Evolutionary conservation across 1,139 yeast genomes (phyloP).

Genomic region (Saccharomyces hybrid): DNA sequence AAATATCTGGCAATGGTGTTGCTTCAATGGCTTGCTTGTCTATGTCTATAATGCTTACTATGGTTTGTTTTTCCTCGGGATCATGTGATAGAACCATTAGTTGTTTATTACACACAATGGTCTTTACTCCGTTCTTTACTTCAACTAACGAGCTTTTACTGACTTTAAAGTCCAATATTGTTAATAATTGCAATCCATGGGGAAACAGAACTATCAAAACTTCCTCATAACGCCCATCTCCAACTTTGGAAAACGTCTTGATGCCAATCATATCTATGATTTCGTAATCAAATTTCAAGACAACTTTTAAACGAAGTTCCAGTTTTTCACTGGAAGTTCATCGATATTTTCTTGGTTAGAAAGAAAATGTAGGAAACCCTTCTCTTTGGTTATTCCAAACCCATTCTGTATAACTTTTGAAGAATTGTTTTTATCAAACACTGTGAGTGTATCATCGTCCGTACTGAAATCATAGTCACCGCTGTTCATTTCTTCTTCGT

Average conservation of each 20-base stretch:
- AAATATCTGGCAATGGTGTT: slow-evolving; percentile 6
- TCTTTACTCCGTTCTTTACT: slow-evolving; percentile 21
- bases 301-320: slow-evolving; percentile 38
- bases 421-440: slow-evolving; percentile 33
- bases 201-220: slow-evolving; percentile 34
- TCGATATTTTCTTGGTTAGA: slow-evolving; percentile 16
- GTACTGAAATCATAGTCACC: slow-evolving; percentile 22
- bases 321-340: slow-evolving; percentile 32
- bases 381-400: slow-evolving; percentile 33
- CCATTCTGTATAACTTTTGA: slow-evolving; percentile 44
- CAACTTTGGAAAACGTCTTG: slow-evolving; percentile 23
- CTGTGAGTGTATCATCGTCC: slow-evolving; percentile 37
- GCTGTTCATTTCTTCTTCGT: slow-evolving; percentile 8
- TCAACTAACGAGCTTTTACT: slow-evolving; percentile 23
- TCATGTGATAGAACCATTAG: slow-evolving; percentile 22
- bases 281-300: slow-evolving; percentile 39
- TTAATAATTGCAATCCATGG: slow-evolving; percentile 38
- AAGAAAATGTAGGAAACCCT: slow-evolving; percentile 29
- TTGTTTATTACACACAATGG: slow-evolving; percentile 29
- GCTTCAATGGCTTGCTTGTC: slow-evolving; percentile 11
- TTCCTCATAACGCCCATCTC: slow-evolving; percentile 21
- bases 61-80: slow-evolving; percentile 4
- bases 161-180: slow-evolving; percentile 30
- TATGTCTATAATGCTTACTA: slow-evolving; percentile 15
- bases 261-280: slow-evolving; percentile 34